Evolutionary conservation across 805 yeast species (phyloP), one percentile per base, ranked within the genome.

Genomic region (Debaryomyces maramus): DNA sequence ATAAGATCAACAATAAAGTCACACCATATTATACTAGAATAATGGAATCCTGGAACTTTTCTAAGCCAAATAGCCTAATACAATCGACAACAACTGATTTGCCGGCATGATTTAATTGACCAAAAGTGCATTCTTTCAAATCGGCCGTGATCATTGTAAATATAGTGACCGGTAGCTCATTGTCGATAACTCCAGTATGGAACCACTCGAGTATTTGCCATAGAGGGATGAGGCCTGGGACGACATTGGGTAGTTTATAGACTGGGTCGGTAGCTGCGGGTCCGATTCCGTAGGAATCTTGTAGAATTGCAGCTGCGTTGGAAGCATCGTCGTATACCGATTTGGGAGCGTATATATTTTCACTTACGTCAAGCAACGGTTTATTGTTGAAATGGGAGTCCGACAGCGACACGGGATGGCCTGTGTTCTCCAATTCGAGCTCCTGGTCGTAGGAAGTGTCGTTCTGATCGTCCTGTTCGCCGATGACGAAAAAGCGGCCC

Each of bases 171-270:
- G 45, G 44, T 10, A 52, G 41, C 5, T 48, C 51, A n/a, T 49
- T 39, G 22, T 46, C 49, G 5, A 60, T 37, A 3, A 19, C 48
- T 3, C 64, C 66, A 9, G 48, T 42, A 29, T 60, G 57, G 23
- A 72, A 45, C 56, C 67, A 48, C 13, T 61, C 60, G n/a, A 56
- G 37, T 11, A 78, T 44, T 47, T 77, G 81, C 60, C 60, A 51
- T 21, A 77, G 35, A 1, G 83, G 80, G 8, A 74, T 48, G 3
- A 75, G 44, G 0, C 85, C 84, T 0, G 83, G 81, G 2, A 71
- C 51, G 3, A 78, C 75, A 8, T 51, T 48, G 1, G 83, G 77
- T 9, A 73, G 13, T 9, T 14, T 21, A 10, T 19, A 14, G 29
- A 15, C 24, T 11, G 23, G 6, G 5, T 8, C 34, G 33, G 32